A percentile compares a stretch with the other conserved stretches of the same genome.
These are phyloP conservation scores for Albophoma yamanashiensis DNA, from an alignment of 2,329 filamentous ascomycete genomes.

Conservation along the genomic window DNA sequence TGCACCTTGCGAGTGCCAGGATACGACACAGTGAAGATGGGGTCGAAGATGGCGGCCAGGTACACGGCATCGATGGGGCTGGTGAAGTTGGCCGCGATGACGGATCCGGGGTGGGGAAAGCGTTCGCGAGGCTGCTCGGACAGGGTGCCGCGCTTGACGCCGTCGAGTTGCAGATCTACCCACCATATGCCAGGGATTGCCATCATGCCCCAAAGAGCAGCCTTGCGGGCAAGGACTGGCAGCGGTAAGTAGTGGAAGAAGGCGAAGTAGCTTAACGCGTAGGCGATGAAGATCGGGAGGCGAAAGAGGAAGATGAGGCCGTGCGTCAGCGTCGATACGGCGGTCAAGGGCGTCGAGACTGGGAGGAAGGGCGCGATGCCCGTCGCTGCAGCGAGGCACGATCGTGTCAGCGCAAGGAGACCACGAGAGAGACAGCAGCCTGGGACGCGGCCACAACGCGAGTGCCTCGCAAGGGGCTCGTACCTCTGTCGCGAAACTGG, in stretches of 20 bases:
- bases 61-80: conserved; percentile 90
- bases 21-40: conserved; percentile 82
- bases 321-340: conserved; percentile 53
- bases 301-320: conserved; percentile 69
- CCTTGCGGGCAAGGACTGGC: conserved; percentile 57
- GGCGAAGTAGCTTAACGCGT: conserved; percentile 62
- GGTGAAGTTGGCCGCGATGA: conserved; percentile 87
- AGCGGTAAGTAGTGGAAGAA: conserved; percentile 73
- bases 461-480: conserved; percentile 1
- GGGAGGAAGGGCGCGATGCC: conserved; percentile 95
- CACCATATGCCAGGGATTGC: conserved; percentile 92
- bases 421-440: not conserved
- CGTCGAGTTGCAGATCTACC: conserved; percentile 97
- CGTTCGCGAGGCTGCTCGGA: conserved; percentile 62
- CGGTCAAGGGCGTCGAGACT: conserved; percentile 53
- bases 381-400: conserved; percentile 50
- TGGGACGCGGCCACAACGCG: not conserved
- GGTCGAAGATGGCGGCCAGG: conserved; percentile 91
- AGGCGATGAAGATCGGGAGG: conserved; percentile 63
- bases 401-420: not conserved
- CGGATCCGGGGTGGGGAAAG: conserved; percentile 65
- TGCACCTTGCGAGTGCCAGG: conserved; percentile 64
- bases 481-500: conserved; percentile 84
- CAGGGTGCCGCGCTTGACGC: conserved; percentile 83
- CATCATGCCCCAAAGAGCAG: conserved; percentile 77